Percentiles rank a stretch among this genome's conserved stretches.
phyloP scores from a whole-genome alignment of 441 rosid species.

The Metrosideros polymorpha region DNA sequence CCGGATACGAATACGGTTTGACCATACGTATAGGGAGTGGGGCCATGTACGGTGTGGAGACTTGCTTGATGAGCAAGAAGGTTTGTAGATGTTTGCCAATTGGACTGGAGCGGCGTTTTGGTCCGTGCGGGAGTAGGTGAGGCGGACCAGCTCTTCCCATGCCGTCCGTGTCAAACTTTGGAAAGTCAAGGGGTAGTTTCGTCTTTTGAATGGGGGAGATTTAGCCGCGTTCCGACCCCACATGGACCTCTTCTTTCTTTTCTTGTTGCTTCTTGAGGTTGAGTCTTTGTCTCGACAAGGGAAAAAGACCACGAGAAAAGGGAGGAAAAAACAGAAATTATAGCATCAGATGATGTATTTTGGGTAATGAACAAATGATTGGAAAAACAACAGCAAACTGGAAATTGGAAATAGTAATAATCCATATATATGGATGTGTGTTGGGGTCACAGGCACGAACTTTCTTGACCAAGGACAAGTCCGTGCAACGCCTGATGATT shows the following conservation, averaged over 20 bases:
- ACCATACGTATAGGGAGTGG: background rate
- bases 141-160: slow-evolving; percentile 1
- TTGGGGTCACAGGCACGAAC: background rate
- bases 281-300: background rate
- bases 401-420: background rate
- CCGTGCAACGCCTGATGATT: background rate
- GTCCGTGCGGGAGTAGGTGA: slow-evolving; percentile 27
- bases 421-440: background rate
- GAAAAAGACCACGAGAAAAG: background rate
- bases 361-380: background rate
- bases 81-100: too few relatives aligned
- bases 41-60: too few relatives aligned
- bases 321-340: background rate
- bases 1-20: background rate
- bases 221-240: background rate
- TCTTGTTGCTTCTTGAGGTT: background rate
- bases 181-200: slow-evolving; percentile 16
- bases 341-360: background rate
- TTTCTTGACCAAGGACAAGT: background rate
- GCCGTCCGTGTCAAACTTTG: background rate
- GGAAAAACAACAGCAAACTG: background rate
- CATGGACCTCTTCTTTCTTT: background rate
- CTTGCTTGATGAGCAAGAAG: too few relatives aligned
- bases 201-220: background rate
- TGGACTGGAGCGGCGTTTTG: slow-evolving; percentile 1